A percentile compares a stretch with the other conserved stretches of the same genome.
Conservation (phyloP, 2,329 filamentous ascomycete species). For the Pseudogymnoascus sp. region DNA sequence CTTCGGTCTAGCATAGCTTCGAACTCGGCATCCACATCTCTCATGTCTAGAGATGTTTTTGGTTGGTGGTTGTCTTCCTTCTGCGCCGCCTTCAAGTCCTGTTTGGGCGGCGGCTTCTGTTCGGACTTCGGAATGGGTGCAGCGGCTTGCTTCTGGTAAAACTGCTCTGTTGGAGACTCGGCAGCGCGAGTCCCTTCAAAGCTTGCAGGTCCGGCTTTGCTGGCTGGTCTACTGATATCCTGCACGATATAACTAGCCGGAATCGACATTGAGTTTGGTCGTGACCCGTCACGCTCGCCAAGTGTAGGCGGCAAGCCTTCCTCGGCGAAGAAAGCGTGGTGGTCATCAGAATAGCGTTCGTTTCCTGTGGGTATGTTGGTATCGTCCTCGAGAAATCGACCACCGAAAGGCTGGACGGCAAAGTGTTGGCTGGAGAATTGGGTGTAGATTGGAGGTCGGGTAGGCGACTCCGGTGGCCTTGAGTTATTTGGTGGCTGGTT, state of each 20-base stretch:
- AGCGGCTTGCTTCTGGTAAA: not conserved
- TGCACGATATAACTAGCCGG: constrained; percentile 29
- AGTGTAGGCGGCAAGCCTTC: constrained; percentile 23
- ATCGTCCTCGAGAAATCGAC: constrained; percentile 30
- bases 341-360: constrained; percentile 26
- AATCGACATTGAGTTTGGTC: constrained; percentile 28
- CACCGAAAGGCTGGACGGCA: constrained; percentile 32
- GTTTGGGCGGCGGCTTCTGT: not conserved
- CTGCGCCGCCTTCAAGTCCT: not conserved
- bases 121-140: not conserved
- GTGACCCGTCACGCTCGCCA: constrained; percentile 19
- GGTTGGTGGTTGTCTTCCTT: not conserved
- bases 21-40: constrained; percentile 49
- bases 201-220: constrained; percentile 9
- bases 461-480: constrained; percentile 34
- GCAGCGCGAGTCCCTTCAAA: not conserved
- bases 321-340: not conserved
- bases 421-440: constrained; percentile 52
- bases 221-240: constrained; percentile 26
- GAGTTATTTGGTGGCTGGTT: constrained; percentile 60
- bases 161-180: not conserved
- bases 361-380: constrained; percentile 29
- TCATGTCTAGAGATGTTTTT: constrained; percentile 36
- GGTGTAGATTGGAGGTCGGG: constrained; percentile 64
- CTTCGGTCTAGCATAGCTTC: constrained; percentile 69